Evolutionary conservation across 768 basidiomycete species (phyloP), one percentile per base, ranked within the genome.

Genomic region (Boletus rufocinnamomeus): DNA sequence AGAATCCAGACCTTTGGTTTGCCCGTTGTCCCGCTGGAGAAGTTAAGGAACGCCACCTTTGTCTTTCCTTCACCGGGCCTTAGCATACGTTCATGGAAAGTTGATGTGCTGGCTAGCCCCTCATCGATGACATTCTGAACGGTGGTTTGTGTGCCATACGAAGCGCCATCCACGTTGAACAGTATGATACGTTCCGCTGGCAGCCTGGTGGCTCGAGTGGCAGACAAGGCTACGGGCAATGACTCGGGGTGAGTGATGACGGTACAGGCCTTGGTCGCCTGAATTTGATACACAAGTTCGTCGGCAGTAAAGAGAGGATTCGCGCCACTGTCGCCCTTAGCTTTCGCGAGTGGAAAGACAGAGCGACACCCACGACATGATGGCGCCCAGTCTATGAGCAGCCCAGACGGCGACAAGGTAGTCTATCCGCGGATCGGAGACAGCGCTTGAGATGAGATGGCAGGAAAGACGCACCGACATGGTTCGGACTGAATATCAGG

Each of bases 1-100:
- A 16, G 27, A 45, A 34, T 25, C 21, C 59, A n/a, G 52, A 84
- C 86, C 82, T 91, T 88, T 0, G 89, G 89, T 59, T 76, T 82
- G 1, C 89, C 89, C 2, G 89, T 91, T 0, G 89, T 91, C 25
- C 87, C 87, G 23, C 88, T 89, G 0, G 88, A 89, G 66, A 90
- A 90, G 66, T 80, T 84, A 28, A 89, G 72, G 59, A 89, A 83
- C 0, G 89, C 89, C 16, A 90, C 67, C 67, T 88, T 91, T 11
- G 80, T 85, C 71, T 77, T 87, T 19, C 76, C 87, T 72, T 91
- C 89, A 2, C 86, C 85, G 0, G 78, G 77, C 4, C 59, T 68
- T 43, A 91, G 70, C 37, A 62, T 77, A 30, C 80, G 75, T 67
- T 89, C 87, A 7, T 71, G 72, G 58, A 82, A 88, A 11, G 67